Conservation (phyloP, 345 rosid genomes). For the Erysimum cheiranthoides region DNA sequence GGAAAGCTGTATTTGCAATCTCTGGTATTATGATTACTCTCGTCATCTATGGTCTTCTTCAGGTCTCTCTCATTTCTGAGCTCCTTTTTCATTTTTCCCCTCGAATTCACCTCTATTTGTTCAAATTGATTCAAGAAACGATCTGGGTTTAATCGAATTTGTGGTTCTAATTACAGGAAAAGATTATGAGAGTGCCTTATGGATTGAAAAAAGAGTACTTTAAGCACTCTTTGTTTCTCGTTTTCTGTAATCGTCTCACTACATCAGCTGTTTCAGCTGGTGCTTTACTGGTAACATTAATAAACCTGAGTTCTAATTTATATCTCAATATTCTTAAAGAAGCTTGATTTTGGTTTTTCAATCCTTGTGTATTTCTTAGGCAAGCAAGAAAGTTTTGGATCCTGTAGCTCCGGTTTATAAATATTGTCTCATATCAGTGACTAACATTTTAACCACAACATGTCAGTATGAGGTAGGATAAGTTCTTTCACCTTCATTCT, state of each 20-base stretch:
- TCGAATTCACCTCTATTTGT: background rate
- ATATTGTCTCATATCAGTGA: conserved; percentile 73
- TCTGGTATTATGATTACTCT: conserved; percentile 84
- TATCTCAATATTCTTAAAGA: background rate
- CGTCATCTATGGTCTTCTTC: conserved; percentile 83
- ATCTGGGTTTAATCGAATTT: background rate
- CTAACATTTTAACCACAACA: conserved; percentile 88
- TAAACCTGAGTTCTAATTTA: background rate
- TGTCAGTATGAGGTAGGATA: conserved; percentile 90
- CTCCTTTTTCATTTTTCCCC: background rate
- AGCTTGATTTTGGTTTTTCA: background rate
- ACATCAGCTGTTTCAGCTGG: conserved; percentile 90
- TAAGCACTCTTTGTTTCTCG: conserved; percentile 84
- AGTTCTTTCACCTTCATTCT: background rate
- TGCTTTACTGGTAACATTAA: conserved; percentile 61
- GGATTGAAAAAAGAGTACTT: conserved; percentile 83
- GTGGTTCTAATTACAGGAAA: conserved; percentile 57
- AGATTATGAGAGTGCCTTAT: conserved; percentile 92
- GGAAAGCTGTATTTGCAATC: conserved; percentile 73
- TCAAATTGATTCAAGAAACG: conserved; percentile 11
- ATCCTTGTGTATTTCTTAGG: conserved; percentile 51
- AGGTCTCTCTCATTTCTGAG: conserved; percentile 47
- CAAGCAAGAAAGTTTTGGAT: conserved; percentile 77
- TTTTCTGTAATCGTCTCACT: conserved; percentile 88
- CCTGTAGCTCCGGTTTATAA: conserved; percentile 94